Evolutionary conservation across 305 asterid genomes (phyloP).

Genomic region (Ilex paraguariensis): DNA sequence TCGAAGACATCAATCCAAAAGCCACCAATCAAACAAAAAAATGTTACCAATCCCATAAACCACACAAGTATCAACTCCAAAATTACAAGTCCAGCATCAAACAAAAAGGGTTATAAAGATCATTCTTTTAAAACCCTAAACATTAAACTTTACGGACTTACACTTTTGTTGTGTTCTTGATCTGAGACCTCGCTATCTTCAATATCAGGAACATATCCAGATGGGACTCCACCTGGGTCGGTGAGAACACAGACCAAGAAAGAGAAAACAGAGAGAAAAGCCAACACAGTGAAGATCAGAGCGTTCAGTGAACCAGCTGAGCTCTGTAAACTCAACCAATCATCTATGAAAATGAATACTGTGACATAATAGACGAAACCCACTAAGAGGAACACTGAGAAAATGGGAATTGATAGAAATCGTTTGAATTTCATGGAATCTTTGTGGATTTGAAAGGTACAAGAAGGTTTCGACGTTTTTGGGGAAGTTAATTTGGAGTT

Average conservation of each 20-base stretch:
- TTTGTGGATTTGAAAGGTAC: neutral
- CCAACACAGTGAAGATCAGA: constrained; percentile 54
- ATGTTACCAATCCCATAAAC: too few relatives aligned
- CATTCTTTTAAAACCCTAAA: too few relatives aligned
- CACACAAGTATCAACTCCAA: too few relatives aligned
- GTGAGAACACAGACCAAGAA: constrained; percentile 57
- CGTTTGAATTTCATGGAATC: constrained; percentile 43
- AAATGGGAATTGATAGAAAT: constrained; percentile 49
- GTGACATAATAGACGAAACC: constrained; percentile 67
- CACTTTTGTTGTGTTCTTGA: constrained; percentile 52
- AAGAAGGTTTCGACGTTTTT: too few relatives aligned
- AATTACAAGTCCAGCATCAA: too few relatives aligned
- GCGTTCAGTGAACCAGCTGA: constrained; percentile 57
- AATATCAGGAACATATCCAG: constrained; percentile 71
- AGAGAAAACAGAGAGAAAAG: constrained; percentile 46
- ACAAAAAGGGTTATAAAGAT: too few relatives aligned
- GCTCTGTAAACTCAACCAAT: constrained; percentile 57
- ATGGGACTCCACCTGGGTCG: constrained; percentile 91
- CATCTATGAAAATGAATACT: constrained; percentile 57
- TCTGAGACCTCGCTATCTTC: constrained; percentile 47
- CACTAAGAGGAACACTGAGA: constrained; percentile 40
- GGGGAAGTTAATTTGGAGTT: neutral
- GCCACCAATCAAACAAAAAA: too few relatives aligned
- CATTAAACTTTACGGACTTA: constrained; percentile 20
- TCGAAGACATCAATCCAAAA: too few relatives aligned